These are phyloP conservation scores for Aspergillus carlsbadensis DNA, from an alignment of 495 filamentous ascomycete species.

Conservation along the genomic window DNA sequence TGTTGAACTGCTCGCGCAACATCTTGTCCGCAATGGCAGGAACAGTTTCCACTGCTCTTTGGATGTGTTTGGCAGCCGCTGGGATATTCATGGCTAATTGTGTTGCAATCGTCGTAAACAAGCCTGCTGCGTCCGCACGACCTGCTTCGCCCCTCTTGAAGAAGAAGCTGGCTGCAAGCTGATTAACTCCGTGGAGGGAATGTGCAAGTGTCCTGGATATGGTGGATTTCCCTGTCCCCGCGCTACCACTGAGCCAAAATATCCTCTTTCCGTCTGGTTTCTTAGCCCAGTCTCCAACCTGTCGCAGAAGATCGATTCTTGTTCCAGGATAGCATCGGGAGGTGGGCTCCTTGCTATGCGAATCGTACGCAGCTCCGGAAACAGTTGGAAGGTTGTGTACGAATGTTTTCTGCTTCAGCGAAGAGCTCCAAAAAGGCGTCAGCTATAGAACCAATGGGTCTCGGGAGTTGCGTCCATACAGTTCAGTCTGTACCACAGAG, in stretches of 20 bases:
- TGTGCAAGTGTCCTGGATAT: neutral
- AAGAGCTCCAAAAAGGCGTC: too few species aligned
- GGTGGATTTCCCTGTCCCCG: conserved; percentile 1
- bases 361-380: too few species aligned
- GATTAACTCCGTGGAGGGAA: neutral
- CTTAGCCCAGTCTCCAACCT: neutral
- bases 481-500: too few species aligned
- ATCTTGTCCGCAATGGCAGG: neutral
- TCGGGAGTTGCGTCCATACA: too few species aligned
- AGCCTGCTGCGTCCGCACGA: neutral
- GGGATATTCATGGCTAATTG: neutral
- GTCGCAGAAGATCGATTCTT: neutral
- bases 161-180: neutral
- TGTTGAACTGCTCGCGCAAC: conserved; percentile 37
- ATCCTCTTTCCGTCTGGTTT: neutral
- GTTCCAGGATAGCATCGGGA: neutral
- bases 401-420: too few species aligned
- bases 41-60: neutral
- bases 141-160: neutral
- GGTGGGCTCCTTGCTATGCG: too few species aligned
- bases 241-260: neutral
- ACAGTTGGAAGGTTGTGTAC: too few species aligned
- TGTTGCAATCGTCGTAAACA: neutral
- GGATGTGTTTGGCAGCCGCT: neutral
- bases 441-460: too few species aligned